phyloP scores from a whole-genome alignment of 306 rosid species.

The Vicia faba region DNA sequence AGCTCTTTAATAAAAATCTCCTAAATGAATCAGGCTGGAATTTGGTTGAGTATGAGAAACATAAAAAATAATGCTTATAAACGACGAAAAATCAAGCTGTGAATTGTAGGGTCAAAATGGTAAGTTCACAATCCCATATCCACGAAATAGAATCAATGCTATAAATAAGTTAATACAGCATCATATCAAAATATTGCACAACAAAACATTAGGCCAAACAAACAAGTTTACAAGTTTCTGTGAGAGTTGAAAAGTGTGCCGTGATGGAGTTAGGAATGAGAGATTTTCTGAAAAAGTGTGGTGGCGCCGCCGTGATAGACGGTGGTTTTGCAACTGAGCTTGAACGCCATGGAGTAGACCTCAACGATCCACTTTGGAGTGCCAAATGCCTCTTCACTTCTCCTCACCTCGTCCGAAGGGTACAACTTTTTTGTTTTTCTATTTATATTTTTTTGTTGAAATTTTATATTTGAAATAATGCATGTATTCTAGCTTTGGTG shows the following conservation, averaged over 20 bases:
- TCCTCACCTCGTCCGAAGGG: conserved; percentile 80
- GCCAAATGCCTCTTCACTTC: conserved; percentile 84
- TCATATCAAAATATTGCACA: neutral
- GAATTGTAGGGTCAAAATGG: neutral
- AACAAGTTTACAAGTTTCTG: too few species aligned
- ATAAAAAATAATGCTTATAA: too few species aligned
- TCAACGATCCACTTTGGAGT: conserved; percentile 93
- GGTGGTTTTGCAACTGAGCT: conserved; percentile 96
- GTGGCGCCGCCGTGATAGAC: conserved; percentile 73
- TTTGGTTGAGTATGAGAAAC: too few species aligned
- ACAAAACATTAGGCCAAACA: neutral
- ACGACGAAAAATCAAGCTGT: too few species aligned
- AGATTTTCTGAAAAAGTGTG: conserved; percentile 60
- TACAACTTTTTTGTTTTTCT: conserved; percentile 21
- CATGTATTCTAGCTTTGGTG: too few species aligned
- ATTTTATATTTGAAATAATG: too few species aligned
- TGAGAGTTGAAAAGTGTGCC: neutral
- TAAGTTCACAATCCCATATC: neutral
- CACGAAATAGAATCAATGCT: neutral
- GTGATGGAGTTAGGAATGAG: conserved; percentile 40
- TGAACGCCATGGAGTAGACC: conserved; percentile 88
- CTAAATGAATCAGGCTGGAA: neutral
- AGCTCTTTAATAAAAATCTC: too few species aligned
- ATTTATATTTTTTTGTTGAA: too few species aligned
- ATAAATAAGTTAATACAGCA: neutral